Conservation (phyloP, 2,329 filamentous ascomycete species). For the Didymella arachidicola region DNA sequence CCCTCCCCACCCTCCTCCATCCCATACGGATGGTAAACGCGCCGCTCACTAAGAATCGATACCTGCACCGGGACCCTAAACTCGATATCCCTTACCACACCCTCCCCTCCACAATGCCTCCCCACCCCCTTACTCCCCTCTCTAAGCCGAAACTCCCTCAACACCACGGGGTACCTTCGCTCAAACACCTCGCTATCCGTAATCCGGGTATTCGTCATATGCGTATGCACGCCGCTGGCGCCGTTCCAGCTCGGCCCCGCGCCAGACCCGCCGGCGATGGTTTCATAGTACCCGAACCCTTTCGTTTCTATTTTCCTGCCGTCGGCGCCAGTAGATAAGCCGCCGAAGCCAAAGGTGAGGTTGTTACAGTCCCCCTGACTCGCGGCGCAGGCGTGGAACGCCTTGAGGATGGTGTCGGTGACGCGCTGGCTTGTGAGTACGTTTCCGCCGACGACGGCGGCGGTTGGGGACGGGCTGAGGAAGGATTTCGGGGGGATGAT, state of each 20-base stretch:
- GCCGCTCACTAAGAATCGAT: constrained; percentile 77
- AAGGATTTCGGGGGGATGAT: constrained; percentile 76
- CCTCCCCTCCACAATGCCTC: constrained; percentile 75
- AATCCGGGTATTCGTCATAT: constrained; percentile 88
- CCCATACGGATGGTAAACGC: constrained; percentile 82
- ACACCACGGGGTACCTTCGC: constrained; percentile 75
- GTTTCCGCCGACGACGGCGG: constrained; percentile 84
- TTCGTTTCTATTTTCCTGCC: constrained; percentile 61
- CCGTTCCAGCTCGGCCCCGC: constrained; percentile 78
- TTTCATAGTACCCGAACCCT: constrained; percentile 88
- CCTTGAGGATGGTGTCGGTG: constrained; percentile 82
- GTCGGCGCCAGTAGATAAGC: constrained; percentile 45
- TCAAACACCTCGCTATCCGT: constrained; percentile 84
- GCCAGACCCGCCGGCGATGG: constrained; percentile 78
- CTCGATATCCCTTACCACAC: constrained; percentile 80
- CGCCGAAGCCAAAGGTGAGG: constrained; percentile 82
- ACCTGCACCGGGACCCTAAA: constrained; percentile 80
- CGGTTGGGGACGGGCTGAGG: constrained; percentile 76
- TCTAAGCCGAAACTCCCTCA: constrained; percentile 73
- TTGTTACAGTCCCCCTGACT: constrained; percentile 85
- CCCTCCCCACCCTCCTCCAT: constrained; percentile 83
- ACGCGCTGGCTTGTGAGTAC: constrained; percentile 79
- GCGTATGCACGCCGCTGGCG: constrained; percentile 77
- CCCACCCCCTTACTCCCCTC: constrained; percentile 70
- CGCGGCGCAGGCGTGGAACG: constrained; percentile 80